Conservation (phyloP, 1,284 basidiomycete species). For the Marasmius fiardii region DNA sequence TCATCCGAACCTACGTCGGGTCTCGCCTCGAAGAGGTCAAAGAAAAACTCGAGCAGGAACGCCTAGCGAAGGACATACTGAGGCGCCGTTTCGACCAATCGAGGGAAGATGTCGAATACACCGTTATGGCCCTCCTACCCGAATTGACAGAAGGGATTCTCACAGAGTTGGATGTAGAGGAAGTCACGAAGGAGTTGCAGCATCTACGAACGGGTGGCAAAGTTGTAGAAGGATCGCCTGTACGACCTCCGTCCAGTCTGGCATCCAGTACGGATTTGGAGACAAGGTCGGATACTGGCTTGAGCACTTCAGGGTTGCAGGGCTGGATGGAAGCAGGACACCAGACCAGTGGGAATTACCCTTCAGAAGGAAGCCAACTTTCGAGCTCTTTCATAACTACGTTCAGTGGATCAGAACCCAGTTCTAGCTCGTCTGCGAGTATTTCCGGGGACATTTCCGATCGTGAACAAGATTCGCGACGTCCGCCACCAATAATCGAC, state of each 20-base stretch:
- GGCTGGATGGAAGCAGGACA: constrained; percentile 51
- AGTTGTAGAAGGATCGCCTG: constrained; percentile 17
- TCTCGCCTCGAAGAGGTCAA: constrained; percentile 72
- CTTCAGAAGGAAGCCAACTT: constrained; percentile 21
- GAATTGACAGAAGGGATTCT: constrained; percentile 74
- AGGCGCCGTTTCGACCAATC: constrained; percentile 78
- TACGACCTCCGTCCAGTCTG: constrained; percentile 36
- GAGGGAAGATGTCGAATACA: constrained; percentile 81
- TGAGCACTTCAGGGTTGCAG: constrained; percentile 27
- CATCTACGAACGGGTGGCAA: constrained; percentile 14
- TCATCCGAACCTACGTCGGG: constrained; percentile 63
- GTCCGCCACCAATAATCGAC: constrained; percentile 24
- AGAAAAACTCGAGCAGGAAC: constrained; percentile 60
- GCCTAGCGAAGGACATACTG: constrained; percentile 58
- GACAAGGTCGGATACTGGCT: constrained; percentile 17
- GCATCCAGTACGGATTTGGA: constrained; percentile 43
- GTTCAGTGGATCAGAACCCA: constrained; percentile 21
- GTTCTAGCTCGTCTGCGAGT: constrained; percentile 15
- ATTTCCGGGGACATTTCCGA: constrained; percentile 21
- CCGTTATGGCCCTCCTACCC: constrained; percentile 76
- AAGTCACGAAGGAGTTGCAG: constrained; percentile 71
- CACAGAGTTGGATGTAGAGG: constrained; percentile 80
- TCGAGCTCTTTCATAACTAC: constrained; percentile 37
- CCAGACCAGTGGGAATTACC: constrained; percentile 26
- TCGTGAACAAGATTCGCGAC: constrained; percentile 25